These are phyloP conservation scores for Euphorbia peplus DNA, from an alignment of 345 rosid genomes.

Conservation along the genomic window DNA sequence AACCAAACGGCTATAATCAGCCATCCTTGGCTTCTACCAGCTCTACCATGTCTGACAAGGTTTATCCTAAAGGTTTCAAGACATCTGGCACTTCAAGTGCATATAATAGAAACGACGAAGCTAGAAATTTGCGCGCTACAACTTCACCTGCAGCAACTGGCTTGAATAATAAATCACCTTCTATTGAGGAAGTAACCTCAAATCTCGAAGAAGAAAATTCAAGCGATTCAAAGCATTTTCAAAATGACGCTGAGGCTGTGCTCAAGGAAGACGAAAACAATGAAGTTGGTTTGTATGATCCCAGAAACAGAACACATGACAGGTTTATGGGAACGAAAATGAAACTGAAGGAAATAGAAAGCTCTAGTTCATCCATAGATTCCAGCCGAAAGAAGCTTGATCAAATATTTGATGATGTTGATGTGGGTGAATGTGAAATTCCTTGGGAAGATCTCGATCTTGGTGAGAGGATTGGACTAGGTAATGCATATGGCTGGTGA, in stretches of 20 bases:
- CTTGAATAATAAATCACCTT: constrained; percentile 35
- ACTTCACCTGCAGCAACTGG: constrained; percentile 38
- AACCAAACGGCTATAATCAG: constrained; percentile 54
- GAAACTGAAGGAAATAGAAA: constrained; percentile 61
- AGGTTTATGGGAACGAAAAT: constrained; percentile 46
- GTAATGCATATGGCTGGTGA: constrained; percentile 40
- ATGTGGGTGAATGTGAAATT: constrained; percentile 93
- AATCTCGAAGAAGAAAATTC: constrained; percentile 36
- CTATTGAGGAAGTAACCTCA: constrained; percentile 34
- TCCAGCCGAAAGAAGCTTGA: constrained; percentile 49
- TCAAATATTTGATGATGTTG: constrained; percentile 81
- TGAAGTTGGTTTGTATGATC: constrained; percentile 48
- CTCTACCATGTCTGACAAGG: constrained; percentile 40
- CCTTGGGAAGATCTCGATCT: constrained; percentile 95
- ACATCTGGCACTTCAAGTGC: constrained; percentile 36
- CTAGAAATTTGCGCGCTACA: constrained; percentile 35
- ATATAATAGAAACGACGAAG: constrained; percentile 37
- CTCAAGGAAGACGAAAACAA: constrained; percentile 34
- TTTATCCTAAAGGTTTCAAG: constrained; percentile 39
- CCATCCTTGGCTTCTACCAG: constrained; percentile 52
- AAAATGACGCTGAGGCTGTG: constrained; percentile 26
- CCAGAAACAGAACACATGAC: constrained; percentile 51
- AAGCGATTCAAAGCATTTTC: constrained; percentile 33
- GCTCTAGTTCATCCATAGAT: constrained; percentile 57
- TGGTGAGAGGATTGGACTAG: constrained; percentile 99